These are phyloP conservation scores for Tricharina praecox DNA, from an alignment of 495 filamentous ascomycete species.

Conservation along the genomic window DNA sequence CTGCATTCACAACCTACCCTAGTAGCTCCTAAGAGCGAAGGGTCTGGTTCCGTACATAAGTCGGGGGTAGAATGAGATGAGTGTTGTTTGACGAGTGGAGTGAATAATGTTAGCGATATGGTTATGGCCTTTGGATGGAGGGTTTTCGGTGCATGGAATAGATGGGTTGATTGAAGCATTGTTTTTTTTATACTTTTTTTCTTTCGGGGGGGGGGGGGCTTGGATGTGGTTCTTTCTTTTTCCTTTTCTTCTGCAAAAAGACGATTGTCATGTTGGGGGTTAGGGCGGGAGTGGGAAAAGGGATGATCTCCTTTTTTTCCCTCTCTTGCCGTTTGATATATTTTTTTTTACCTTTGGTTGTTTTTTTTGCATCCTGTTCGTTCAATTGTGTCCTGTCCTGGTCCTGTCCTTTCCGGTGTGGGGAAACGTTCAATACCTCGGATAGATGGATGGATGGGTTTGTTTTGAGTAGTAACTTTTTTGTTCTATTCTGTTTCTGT, in stretches of 20 bases:
- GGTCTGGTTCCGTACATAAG: too few relatives aligned
- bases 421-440: too few relatives aligned
- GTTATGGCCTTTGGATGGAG: neutral
- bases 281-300: too few relatives aligned
- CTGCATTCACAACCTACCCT: neutral
- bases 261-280: constrained; percentile 2
- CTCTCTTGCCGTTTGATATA: neutral
- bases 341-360: neutral
- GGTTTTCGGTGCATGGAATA: neutral
- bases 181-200: constrained; percentile 2
- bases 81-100: neutral
- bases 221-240: neutral
- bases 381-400: too few relatives aligned
- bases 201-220: neutral
- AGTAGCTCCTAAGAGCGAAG: too few relatives aligned
- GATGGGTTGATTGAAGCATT: constrained; percentile 1
- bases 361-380: neutral
- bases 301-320: neutral
- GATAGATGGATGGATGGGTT: too few relatives aligned
- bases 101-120: constrained; percentile 2
- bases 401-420: too few relatives aligned
- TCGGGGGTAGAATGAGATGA: too few relatives aligned
- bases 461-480: neutral
- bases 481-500: neutral
- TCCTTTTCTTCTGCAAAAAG: neutral